These are phyloP conservation scores for Pyrenochaeta sp. DNA, from an alignment of 2,329 filamentous ascomycete species.

Conservation along the genomic window DNA sequence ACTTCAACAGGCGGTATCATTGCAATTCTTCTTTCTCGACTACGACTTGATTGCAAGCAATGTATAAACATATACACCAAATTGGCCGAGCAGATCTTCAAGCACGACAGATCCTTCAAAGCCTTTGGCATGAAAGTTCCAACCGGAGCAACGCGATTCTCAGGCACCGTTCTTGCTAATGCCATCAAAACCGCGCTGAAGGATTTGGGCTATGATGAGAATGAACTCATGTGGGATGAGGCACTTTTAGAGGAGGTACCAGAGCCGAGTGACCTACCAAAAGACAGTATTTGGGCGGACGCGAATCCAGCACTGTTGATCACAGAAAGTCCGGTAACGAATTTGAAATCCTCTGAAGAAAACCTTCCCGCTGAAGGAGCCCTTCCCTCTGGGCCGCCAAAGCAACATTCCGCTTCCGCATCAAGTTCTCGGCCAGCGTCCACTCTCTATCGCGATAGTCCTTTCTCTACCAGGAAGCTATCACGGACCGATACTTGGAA, in stretches of 20 bases:
- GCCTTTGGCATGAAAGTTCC: constrained; percentile 46
- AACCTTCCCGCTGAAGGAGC: constrained; percentile 13
- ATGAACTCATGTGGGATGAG: constrained; percentile 52
- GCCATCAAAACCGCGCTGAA: constrained; percentile 46
- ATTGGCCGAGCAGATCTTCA: constrained; percentile 48
- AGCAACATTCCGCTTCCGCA: not conserved
- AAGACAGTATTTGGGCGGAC: constrained; percentile 48
- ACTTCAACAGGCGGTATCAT: constrained; percentile 52
- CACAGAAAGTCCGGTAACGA: constrained; percentile 37
- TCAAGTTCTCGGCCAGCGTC: constrained; percentile 5
- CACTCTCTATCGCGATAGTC: constrained; percentile 18
- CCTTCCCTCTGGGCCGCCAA: constrained; percentile 13
- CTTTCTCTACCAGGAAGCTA: constrained; percentile 20
- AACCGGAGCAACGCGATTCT: constrained; percentile 46
- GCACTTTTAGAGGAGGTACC: constrained; percentile 47
- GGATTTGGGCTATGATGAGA: constrained; percentile 40
- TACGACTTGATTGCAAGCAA: constrained; percentile 46
- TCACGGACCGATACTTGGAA: constrained; percentile 42
- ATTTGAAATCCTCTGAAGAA: constrained; percentile 23
- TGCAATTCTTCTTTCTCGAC: constrained; percentile 48
- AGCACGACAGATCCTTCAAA: constrained; percentile 46
- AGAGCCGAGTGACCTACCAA: constrained; percentile 28
- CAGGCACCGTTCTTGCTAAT: constrained; percentile 44
- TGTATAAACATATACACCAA: constrained; percentile 49
- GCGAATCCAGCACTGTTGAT: constrained; percentile 22